Base-by-base conservation (phyloP, 768 basidiomycete species). In the Leccinum broughii region DNA sequence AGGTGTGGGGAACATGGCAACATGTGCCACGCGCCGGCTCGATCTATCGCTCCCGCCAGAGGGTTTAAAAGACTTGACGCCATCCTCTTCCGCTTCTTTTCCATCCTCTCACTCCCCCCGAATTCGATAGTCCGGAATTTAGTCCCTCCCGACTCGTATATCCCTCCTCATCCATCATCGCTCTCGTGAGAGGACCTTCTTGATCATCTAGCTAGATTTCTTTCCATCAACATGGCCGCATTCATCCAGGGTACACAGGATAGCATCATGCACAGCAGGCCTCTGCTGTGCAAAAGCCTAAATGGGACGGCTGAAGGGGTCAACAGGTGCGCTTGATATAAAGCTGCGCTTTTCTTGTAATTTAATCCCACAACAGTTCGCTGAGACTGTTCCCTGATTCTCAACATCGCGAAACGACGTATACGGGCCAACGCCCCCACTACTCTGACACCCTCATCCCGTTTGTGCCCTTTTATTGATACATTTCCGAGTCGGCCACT, bases 241-340 rank as follows among this genome's bases (percentile, higher is more conserved):
- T 58, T 50, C 1, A 65, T 66, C 64, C 17, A 35, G 5, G 15
- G 6, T 3, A 26, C 1, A 6, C 17, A n/a, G 64, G 53, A 72
- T 57, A 68, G 61, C 68, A 60, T 34, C 11, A 1, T 7, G 3
- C 56, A 70, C 70, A 70, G 69, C 48, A 70, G n/a, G 28, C 22
- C 11, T 13, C 8, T 72, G 68, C 65, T 70, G 66, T 67, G 59
- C 22, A 13, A 4, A 49, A 22, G 61, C 54, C 35, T 59, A 50
- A 55, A 54, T 46, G 28, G 54, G 51, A 49, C 17, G 13, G 8
- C 37, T 41, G 55, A 49, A 60, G 30, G 28, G 20, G 51, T 63
- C 39, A 37, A 61, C 51, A 1, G 54, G 68, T 70, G 48, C 30
- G 70, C 17, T 48, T 22, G 11, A 54, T 67, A 69, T 67, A 69